Evolutionary conservation across 805 yeast species (phyloP).

Genomic region (Danielia oregonensis): DNA sequence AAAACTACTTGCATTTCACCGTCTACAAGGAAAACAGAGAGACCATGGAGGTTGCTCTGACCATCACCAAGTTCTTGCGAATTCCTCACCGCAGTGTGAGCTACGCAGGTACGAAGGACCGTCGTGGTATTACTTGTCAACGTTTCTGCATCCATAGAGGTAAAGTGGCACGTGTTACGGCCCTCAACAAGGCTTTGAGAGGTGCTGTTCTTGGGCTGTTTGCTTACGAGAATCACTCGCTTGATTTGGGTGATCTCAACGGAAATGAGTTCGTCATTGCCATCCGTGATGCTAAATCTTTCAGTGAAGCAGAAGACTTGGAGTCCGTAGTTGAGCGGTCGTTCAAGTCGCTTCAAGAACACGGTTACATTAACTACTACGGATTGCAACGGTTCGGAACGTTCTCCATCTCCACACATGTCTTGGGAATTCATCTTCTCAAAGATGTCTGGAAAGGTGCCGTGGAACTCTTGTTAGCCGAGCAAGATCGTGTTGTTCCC

Average conservation of each 20-base stretch:
- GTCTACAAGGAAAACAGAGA: constrained; percentile 94
- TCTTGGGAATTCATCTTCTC: constrained; percentile 69
- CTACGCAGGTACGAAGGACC: constrained; percentile 94
- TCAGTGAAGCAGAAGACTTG: constrained; percentile 29
- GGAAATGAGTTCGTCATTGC: constrained; percentile 91
- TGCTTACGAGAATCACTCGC: constrained; percentile 54
- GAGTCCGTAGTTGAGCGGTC: constrained; percentile 49
- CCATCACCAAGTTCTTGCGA: constrained; percentile 68
- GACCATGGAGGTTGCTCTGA: constrained; percentile 89
- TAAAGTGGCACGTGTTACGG: constrained; percentile 68
- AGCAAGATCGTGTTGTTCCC: constrained; percentile 80
- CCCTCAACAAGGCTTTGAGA: constrained; percentile 69
- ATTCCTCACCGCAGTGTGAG: constrained; percentile 68
- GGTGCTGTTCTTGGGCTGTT: constrained; percentile 83
- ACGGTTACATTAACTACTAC: constrained; percentile 88
- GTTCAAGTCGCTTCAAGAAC: constrained; percentile 51
- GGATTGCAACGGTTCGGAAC: constrained; percentile 99
- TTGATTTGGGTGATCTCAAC: constrained; percentile 74
- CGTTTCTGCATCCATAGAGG: constrained; percentile 65
- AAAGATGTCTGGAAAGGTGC: constrained; percentile 77
- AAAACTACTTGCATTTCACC: constrained; percentile 68
- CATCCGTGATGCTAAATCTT: constrained; percentile 62
- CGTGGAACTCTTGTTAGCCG: constrained; percentile 72
- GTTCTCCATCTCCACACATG: constrained; percentile 87
- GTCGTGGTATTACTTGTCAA: constrained; percentile 95